Evolutionary conservation across 108 stramenopile species (phyloP).

Genomic region (Nitzschia sp.): DNA sequence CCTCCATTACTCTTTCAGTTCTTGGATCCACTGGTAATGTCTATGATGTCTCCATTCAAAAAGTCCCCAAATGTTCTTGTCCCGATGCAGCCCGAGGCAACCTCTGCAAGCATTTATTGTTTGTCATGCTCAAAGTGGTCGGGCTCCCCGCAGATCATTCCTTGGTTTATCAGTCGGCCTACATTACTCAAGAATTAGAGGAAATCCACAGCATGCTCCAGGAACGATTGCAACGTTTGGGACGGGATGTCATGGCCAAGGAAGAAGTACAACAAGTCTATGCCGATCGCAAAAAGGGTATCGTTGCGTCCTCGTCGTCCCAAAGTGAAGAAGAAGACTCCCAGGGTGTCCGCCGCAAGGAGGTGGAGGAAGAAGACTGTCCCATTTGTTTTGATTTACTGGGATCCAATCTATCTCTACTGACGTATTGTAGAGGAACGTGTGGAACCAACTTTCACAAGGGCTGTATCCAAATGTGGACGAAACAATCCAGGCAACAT

Average conservation of each 20-base stretch:
- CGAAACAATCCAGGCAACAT: slow-evolving; percentile 8
- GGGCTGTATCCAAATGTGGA: slow-evolving; percentile 34
- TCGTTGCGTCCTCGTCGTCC: no score
- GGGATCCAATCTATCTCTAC: neutral
- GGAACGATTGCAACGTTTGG: slow-evolving; percentile 11
- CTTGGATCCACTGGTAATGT: slow-evolving; percentile 55
- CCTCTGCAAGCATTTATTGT: slow-evolving; percentile 55
- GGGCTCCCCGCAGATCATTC: slow-evolving; percentile 23
- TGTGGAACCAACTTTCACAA: slow-evolving; percentile 46
- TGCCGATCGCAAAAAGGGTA: slow-evolving; percentile 17
- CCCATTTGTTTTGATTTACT: slow-evolving; percentile 51
- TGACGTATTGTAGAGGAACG: slow-evolving; percentile 28
- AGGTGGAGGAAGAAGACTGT: slow-evolving; percentile 29
- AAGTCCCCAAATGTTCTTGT: slow-evolving; percentile 41
- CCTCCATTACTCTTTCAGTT: slow-evolving; percentile 24
- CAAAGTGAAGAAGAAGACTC: slow-evolving; percentile 1
- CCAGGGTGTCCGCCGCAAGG: neutral
- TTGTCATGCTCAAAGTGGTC: slow-evolving; percentile 47
- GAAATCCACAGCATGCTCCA: slow-evolving; percentile 32
- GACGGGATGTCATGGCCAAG: slow-evolving; percentile 38
- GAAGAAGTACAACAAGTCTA: slow-evolving; percentile 27
- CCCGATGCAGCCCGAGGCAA: slow-evolving; percentile 46
- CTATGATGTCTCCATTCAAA: slow-evolving; percentile 34
- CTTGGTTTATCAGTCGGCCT: slow-evolving; percentile 47
- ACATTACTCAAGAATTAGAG: slow-evolving; percentile 33